Evolutionary conservation across 352 stramenopile species (phyloP), one percentile per base, ranked within the genome.

Genomic region (Aphanomyces invadans): DNA sequence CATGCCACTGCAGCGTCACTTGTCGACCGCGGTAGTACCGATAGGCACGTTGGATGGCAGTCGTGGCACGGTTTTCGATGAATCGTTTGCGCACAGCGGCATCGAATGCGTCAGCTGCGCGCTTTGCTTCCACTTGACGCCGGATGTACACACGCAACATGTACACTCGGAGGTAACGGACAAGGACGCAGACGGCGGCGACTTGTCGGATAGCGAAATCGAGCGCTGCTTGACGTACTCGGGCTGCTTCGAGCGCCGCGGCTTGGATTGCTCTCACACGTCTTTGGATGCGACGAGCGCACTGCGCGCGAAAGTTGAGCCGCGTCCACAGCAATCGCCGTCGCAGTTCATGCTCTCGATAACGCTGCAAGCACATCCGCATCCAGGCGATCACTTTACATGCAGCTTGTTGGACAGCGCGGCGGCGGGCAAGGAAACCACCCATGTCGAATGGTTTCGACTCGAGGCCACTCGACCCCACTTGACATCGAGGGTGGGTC

Each of bases 391-490:
- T 44, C 9, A 67, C 48, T 44, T 44, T 23, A 10, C 21, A 49
- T 9, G 60, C 49, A 21, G 60, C 60, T 33, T 49, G 60, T 7
- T 42, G 60, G 26, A 67, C 32, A 3, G 63, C 62, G 15, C 63
- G 65, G 21, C 80, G 65, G 31, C 74, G 70, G 23, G 67, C 70
- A 21, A 88, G 31, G 54, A 82, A 88, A 11, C 67, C 73, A 17
- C 80, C 53, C 19, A 86, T 56, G 19, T 85, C 80, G 15, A 73
- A 63, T 19, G 86, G 73, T 54, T 83, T 80, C 9, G 79, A 77
- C 11, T 74, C 72, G 3, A 90, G 71, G 4, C 76, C 76, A 48
- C 87, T 71, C 1, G 62, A 52, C 4, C 71, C 73, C 7, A 74
- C 74, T 25, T 79, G 64, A 4, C 78, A 66, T 9, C 75, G 75